Conservation (phyloP, 1,284 basidiomycete genomes). For the Takashimella koratensis region DNA sequence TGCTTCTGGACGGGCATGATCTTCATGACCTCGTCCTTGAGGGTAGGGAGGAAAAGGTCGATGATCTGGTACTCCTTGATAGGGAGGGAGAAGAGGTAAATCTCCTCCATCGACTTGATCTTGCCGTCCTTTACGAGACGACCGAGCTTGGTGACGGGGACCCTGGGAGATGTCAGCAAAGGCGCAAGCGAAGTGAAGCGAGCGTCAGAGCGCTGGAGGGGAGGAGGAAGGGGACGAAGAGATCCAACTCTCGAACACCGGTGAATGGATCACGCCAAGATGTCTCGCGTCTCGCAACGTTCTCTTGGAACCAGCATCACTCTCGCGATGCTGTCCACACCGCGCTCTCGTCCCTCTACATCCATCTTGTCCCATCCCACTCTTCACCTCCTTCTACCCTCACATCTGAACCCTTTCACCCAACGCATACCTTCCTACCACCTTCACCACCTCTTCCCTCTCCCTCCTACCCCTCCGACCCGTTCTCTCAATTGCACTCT, state of each 20-base stretch:
- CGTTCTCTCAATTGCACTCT: neutral
- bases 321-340: too few relatives aligned
- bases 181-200: too few relatives aligned
- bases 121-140: slow-evolving; percentile 99
- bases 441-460: neutral
- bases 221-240: slow-evolving; percentile 5
- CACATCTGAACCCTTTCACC: neutral
- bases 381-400: slow-evolving; percentile 10
- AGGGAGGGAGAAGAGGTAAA: slow-evolving; percentile 99
- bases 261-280: too few relatives aligned
- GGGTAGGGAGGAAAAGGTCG: slow-evolving; percentile 94
- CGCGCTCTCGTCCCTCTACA: neutral
- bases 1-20: slow-evolving; percentile 99
- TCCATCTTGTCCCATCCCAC: too few relatives aligned
- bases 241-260: neutral
- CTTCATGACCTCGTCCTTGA: slow-evolving; percentile 99
- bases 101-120: slow-evolving; percentile 99
- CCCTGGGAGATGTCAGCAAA: too few relatives aligned
- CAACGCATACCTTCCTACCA: neutral
- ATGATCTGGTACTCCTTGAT: slow-evolving; percentile 98
- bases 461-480: neutral
- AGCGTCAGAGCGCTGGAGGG: too few relatives aligned
- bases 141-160: slow-evolving; percentile 97
- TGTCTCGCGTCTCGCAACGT: neutral
- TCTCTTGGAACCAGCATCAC: neutral